phyloP scores from a whole-genome alignment of 2,329 filamentous ascomycete genomes.

The Penicillium oxalicum region DNA sequence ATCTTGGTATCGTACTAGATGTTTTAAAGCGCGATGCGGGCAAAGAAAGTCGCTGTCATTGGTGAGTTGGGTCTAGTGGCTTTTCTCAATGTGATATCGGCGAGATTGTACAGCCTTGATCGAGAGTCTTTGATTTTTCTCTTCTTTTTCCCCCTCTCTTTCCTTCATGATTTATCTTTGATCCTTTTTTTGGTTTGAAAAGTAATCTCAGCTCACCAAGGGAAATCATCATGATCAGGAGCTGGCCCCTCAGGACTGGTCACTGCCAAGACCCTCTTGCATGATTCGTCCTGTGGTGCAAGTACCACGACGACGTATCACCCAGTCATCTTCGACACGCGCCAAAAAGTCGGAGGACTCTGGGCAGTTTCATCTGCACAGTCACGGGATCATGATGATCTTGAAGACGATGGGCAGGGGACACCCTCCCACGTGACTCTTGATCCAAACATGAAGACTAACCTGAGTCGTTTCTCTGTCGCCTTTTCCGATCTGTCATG shows the following conservation, averaged over 20 bases:
- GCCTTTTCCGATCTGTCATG: constrained; percentile 59
- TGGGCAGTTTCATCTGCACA: constrained; percentile 50
- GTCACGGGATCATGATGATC: too few relatives aligned
- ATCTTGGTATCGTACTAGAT: too few relatives aligned
- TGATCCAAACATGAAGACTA: constrained; percentile 54
- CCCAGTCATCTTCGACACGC: constrained; percentile 65
- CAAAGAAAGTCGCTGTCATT: constrained; percentile 50
- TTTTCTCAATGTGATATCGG: too few relatives aligned
- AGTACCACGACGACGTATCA: constrained; percentile 46
- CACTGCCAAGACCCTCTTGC: constrained; percentile 66
- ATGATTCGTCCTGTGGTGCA: constrained; percentile 42
- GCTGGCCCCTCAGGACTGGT: constrained; percentile 64
- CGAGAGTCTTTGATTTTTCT: too few relatives aligned
- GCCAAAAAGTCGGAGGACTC: constrained; percentile 64
- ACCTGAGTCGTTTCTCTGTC: constrained; percentile 72
- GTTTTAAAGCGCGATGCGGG: constrained; percentile 1
- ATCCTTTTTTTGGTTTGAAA: too few relatives aligned
- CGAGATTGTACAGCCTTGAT: too few relatives aligned
- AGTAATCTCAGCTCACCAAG: too few relatives aligned
- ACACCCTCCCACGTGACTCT: constrained; percentile 30
- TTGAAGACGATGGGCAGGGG: too few relatives aligned
- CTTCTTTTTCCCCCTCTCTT: not conserved
- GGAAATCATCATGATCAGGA: constrained; percentile 39
- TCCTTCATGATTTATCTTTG: too few relatives aligned
- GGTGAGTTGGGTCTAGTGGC: constrained; percentile 29